Conservation (phyloP, 1,284 basidiomycete species). For the Tylopilus sp. region DNA sequence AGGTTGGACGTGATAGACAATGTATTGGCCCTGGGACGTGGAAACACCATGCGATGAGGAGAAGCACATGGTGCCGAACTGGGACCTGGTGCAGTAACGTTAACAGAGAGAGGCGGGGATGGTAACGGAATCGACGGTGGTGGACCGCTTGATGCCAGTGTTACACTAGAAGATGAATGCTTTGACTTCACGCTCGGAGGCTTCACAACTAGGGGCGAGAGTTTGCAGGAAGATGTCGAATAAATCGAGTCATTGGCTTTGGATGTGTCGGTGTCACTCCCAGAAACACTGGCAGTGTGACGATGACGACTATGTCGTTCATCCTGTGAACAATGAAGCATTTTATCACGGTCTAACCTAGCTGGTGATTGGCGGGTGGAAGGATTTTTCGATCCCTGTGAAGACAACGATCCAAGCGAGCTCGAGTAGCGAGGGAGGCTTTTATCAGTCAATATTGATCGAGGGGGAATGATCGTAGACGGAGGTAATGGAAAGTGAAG, state of each 20-base stretch:
- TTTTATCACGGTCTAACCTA: slow-evolving; percentile 15
- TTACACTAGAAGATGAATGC: slow-evolving; percentile 1
- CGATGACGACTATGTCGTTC: slow-evolving; percentile 15
- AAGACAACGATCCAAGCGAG: slow-evolving; percentile 26
- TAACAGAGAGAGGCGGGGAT: slow-evolving; percentile 23
- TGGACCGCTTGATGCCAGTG: slow-evolving; percentile 22
- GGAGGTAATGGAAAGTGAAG: slow-evolving; percentile 36
- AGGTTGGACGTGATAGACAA: slow-evolving; percentile 31
- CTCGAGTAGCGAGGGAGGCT: slow-evolving; percentile 11
- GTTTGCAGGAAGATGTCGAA: slow-evolving; percentile 13
- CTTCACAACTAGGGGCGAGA: slow-evolving; percentile 10
- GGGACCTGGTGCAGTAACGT: slow-evolving; percentile 1
- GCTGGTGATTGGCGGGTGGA: slow-evolving; percentile 13
- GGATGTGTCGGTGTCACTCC: slow-evolving; percentile 32
- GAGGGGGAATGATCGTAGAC: slow-evolving; percentile 14
- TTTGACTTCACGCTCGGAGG: slow-evolving; percentile 22
- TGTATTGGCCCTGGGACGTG: slow-evolving; percentile 33
- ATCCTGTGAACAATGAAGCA: slow-evolving; percentile 19
- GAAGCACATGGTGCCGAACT: slow-evolving; percentile 18
- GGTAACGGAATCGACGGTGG: slow-evolving; percentile 31
- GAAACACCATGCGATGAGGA: slow-evolving; percentile 22
- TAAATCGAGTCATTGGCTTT: slow-evolving; percentile 20
- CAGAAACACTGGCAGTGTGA: slow-evolving; percentile 25
- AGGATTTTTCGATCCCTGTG: slow-evolving; percentile 21
- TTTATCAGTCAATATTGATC: slow-evolving; percentile 16